Evolutionary conservation across 768 basidiomycete genomes (phyloP), one percentile per base, ranked within the genome.

Genomic region (Termitomyces sp.): DNA sequence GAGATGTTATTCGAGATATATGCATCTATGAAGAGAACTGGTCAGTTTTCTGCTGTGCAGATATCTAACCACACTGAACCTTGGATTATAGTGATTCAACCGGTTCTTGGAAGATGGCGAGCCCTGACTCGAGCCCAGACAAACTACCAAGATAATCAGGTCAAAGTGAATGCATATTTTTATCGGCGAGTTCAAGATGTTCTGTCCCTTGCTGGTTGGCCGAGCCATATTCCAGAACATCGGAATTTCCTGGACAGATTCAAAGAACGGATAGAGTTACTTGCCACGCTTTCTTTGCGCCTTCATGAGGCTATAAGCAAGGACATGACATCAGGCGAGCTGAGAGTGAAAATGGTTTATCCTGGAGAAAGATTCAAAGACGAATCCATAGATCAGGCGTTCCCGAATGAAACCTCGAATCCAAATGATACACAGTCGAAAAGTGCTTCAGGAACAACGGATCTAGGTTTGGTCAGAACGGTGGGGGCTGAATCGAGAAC

Each of bases 121-220:
- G 55, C 67, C 3, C 36, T 68, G 15, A 61, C 63, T 12, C 63
- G 67, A 37, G 60, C 62, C 17, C 65, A 66, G 37, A 56, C 56
- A 36, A 60, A 47, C n/a, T 57, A 53, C 42, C 25, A 38, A 10
- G 61, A 67, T 10, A 55, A 15, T n/a, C 52, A 50, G 4, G 25
- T 32, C 43, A 25, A 56, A 31, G 64, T 65, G 5, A 46, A 56
- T 31, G 40, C 42, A 11, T 60, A 62, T 31, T 29, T 67, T 29
- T 48, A 56, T 45, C 37, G 56, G 14, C 46, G 59, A 9, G 45
- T 62, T n/a, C 43, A 36, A 36, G 57, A 63, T 5, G 45, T 67
- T 31, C 56, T 66, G 12, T 57, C 61, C 5, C 43, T 66, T 11
- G 65, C 65, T 15, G 66, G 66, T 20, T 67, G 66, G 66, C 59